Evolutionary conservation across 2,329 filamentous ascomycete genomes (phyloP).

Genomic region (Rhinocladiella similis): DNA sequence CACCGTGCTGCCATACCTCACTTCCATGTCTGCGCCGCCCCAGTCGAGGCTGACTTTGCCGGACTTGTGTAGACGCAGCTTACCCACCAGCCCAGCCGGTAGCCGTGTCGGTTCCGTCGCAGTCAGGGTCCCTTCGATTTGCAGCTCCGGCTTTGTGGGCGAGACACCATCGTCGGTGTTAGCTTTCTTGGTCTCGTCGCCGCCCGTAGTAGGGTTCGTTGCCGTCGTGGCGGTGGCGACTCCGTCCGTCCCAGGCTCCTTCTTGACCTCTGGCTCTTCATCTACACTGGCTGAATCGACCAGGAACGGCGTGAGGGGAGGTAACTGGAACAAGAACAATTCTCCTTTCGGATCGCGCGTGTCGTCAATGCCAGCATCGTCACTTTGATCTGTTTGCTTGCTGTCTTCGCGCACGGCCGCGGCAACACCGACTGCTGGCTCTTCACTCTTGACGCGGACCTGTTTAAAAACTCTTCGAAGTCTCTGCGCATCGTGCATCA

Average conservation of each 20-base stretch:
- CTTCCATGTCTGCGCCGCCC: conserved; percentile 60
- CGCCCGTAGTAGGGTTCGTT: not conserved
- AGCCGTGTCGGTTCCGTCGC: conserved; percentile 43
- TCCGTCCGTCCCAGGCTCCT: conserved; percentile 30
- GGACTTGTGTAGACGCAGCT: conserved; percentile 61
- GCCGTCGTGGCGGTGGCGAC: conserved; percentile 3
- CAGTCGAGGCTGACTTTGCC: conserved; percentile 63
- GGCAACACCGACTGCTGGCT: too few species aligned
- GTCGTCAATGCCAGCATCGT: conserved; percentile 14
- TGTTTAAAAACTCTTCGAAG: conserved; percentile 17
- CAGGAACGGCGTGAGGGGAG: conserved; percentile 61
- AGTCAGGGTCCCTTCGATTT: conserved; percentile 36
- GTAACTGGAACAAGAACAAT: conserved; percentile 65
- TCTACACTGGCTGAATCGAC: conserved; percentile 34
- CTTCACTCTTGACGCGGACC: not conserved
- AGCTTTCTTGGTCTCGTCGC: not conserved
- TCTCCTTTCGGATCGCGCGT: conserved; percentile 48
- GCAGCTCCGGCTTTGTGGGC: conserved; percentile 13
- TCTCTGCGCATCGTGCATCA: conserved; percentile 29
- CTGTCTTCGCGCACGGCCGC: too few species aligned
- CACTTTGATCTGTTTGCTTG: conserved; percentile 7
- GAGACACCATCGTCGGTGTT: conserved; percentile 14
- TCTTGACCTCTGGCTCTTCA: conserved; percentile 32
- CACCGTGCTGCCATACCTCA: conserved; percentile 57
- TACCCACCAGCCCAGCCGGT: conserved; percentile 58